phyloP scores from a whole-genome alignment of 768 basidiomycete genomes.

The Cubamyces sp. region DNA sequence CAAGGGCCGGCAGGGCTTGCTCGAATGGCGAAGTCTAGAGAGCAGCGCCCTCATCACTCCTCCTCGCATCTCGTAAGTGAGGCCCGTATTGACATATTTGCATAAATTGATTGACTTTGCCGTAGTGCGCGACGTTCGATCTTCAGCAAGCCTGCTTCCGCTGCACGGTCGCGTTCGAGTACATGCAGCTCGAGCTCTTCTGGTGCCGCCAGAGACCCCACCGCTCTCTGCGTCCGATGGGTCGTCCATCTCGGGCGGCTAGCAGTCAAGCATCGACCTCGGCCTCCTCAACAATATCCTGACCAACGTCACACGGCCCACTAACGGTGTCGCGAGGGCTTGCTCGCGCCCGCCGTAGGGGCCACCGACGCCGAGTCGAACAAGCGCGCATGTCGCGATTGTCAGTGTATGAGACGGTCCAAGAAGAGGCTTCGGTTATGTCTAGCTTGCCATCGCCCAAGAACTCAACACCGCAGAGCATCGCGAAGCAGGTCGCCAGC shows the following conservation, averaged over 20 bases:
- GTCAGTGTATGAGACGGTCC: constrained; percentile 80
- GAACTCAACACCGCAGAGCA: constrained; percentile 15
- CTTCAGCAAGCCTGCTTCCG: constrained; percentile 61
- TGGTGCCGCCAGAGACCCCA: constrained; percentile 69
- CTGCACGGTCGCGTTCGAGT: constrained; percentile 63
- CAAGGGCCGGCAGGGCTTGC: constrained; percentile 59
- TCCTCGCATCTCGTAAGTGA: constrained; percentile 54
- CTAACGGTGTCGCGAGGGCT: constrained; percentile 41
- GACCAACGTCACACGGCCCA: constrained; percentile 56
- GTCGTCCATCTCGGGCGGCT: constrained; percentile 69
- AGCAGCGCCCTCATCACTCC: constrained; percentile 62
- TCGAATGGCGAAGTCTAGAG: constrained; percentile 70
- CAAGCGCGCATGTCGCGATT: constrained; percentile 62
- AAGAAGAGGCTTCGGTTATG: constrained; percentile 61
- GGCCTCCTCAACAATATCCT: constrained; percentile 60
- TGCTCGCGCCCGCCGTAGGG: constrained; percentile 59
- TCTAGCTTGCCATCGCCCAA: constrained; percentile 34
- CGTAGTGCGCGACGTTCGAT: constrained; percentile 49
- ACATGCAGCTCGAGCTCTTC: constrained; percentile 66
- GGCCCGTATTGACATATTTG: not conserved
- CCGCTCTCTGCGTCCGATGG: constrained; percentile 71
- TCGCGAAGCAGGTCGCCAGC: constrained; percentile 9
- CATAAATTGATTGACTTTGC: constrained; percentile 20
- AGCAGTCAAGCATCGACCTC: constrained; percentile 78
- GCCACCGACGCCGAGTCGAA: constrained; percentile 73